These are phyloP conservation scores for Prosopis cineraria DNA, from an alignment of 306 rosid species.

Conservation along the genomic window DNA sequence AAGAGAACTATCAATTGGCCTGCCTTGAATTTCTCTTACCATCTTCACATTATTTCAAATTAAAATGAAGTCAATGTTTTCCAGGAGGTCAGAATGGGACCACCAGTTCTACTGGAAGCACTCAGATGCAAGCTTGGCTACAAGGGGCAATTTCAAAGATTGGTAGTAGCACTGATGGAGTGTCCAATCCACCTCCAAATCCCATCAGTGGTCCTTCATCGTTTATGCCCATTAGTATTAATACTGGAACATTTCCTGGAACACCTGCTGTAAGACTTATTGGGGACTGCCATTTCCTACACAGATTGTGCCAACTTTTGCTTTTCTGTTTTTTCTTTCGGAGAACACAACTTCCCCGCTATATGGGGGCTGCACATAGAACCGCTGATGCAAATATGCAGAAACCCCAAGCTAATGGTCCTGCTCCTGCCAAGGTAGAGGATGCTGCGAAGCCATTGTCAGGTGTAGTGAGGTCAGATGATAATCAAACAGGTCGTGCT, in stretches of 20 bases:
- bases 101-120: conserved; percentile 76
- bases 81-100: conserved; percentile 85
- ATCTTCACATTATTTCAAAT: conserved; percentile 3
- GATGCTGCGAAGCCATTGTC: conserved; percentile 71
- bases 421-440: conserved; percentile 80
- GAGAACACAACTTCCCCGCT: conserved; percentile 82
- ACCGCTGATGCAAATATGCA: conserved; percentile 69
- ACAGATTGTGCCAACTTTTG: conserved; percentile 92
- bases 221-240: conserved; percentile 95
- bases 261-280: conserved; percentile 99
- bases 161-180: conserved; percentile 85
- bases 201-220: conserved; percentile 93
- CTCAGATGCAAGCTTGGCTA: conserved; percentile 96
- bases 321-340: conserved; percentile 98
- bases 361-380: conserved; percentile 67
- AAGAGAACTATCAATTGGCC: conserved; percentile 11
- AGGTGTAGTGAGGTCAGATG: conserved; percentile 68
- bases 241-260: conserved; percentile 99
- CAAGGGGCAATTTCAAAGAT: conserved; percentile 98
- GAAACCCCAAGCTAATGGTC: conserved; percentile 63
- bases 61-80: conserved; percentile 31
- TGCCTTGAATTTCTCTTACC: conserved; percentile 22
- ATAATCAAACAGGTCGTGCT: conserved; percentile 65
- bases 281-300: conserved; percentile 98
- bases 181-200: conserved; percentile 75